A percentile compares a stretch with the other conserved stretches of the same genome.
Conservation (phyloP, 2,329 filamentous ascomycete species). For the Colletotrichum tamarilloi region DNA sequence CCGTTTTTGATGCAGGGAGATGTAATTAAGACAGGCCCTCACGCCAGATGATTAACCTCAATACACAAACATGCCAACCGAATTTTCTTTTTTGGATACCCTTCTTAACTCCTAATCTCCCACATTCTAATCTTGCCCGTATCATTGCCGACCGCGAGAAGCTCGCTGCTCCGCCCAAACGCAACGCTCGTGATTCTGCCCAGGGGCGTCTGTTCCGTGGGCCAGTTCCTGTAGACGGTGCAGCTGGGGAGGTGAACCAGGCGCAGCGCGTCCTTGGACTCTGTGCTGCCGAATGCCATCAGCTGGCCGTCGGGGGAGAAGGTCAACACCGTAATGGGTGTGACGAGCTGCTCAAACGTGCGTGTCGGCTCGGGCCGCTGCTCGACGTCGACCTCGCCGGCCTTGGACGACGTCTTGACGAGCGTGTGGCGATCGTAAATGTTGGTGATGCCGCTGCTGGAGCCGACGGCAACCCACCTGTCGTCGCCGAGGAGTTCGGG, state of each 20-base stretch:
- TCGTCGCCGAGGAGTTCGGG: conserved; percentile 77
- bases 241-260: conserved; percentile 91
- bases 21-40: conserved; percentile 6
- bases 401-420: conserved; percentile 44
- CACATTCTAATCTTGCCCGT: conserved; percentile 88
- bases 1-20: neutral
- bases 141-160: conserved; percentile 90
- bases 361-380: conserved; percentile 77
- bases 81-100: neutral
- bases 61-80: conserved; percentile 22
- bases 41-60: conserved; percentile 2
- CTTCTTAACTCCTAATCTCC: conserved; percentile 78
- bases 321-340: conserved; percentile 79
- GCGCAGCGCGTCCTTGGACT: conserved; percentile 89
- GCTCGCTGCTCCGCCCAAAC: conserved; percentile 72
- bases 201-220: conserved; percentile 87
- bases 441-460: conserved; percentile 88
- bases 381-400: conserved; percentile 64
- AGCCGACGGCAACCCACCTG: conserved; percentile 90
- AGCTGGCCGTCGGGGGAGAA: conserved; percentile 94
- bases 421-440: conserved; percentile 86
- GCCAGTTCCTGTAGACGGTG: conserved; percentile 97
- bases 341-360: conserved; percentile 87
- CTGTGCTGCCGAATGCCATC: conserved; percentile 84
- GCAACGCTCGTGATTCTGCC: conserved; percentile 83